A percentile compares a stretch with the other conserved stretches of the same genome.
Evolutionary conservation across 352 stramenopile genomes (phyloP).

Genomic region (Globisporangium okanoganense): DNA sequence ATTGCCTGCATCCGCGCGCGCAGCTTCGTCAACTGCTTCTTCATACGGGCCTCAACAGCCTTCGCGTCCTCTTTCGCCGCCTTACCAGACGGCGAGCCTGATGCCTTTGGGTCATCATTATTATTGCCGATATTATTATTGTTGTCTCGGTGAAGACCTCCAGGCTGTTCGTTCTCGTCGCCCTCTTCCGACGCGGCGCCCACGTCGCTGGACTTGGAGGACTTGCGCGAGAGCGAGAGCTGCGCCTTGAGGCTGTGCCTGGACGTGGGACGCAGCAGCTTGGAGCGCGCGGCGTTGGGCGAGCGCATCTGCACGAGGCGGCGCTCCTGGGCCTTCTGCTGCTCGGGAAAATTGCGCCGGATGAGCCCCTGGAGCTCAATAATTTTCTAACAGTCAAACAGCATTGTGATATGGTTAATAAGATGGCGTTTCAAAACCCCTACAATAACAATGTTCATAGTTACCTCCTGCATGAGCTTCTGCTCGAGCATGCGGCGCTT

Average conservation of each 20-base stretch:
- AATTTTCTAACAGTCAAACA: conserved; percentile 43
- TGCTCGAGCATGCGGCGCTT: conserved; percentile 59
- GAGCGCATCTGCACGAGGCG: conserved; percentile 23
- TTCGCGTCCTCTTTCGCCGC: conserved; percentile 20
- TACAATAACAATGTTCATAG: not conserved
- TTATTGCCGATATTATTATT: not conserved
- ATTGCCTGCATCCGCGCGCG: conserved; percentile 53
- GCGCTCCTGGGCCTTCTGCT: conserved; percentile 32
- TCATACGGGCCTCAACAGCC: conserved; percentile 23
- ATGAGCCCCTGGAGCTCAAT: conserved; percentile 68
- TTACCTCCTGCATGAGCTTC: conserved; percentile 63
- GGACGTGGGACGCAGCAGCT: conserved; percentile 4
- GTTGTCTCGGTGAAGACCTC: not conserved
- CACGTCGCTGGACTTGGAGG: conserved; percentile 15
- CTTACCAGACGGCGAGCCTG: conserved; percentile 2
- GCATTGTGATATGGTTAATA: not conserved
- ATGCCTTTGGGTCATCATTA: conserved; percentile 3
- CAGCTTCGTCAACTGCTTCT: conserved; percentile 41
- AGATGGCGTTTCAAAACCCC: not conserved
- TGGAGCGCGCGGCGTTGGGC: conserved; percentile 9
- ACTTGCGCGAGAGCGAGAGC: conserved; percentile 6
- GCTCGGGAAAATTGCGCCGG: conserved; percentile 39
- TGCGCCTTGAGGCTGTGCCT: conserved; percentile 9
- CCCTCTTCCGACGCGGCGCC: not conserved
- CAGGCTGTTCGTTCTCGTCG: conserved; percentile 1